Conservation (phyloP, 805 yeast genomes). For the Saturnispora silvae region DNA sequence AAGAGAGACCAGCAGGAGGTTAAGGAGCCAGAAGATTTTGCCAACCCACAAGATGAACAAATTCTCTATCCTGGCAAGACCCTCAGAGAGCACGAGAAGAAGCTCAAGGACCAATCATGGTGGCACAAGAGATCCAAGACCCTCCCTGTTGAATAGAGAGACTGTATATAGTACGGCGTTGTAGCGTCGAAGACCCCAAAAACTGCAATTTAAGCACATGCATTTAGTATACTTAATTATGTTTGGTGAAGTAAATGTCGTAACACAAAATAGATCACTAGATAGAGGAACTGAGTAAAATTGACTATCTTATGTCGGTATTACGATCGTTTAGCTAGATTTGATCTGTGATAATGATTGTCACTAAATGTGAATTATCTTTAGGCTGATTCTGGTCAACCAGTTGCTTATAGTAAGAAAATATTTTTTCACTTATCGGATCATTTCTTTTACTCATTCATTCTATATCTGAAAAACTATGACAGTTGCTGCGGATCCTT, state of each 20-base stretch:
- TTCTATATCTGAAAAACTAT: slow-evolving; percentile 1
- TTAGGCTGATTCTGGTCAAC: too few species aligned
- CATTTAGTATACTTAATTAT: too few species aligned
- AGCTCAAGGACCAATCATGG: slow-evolving; percentile 45
- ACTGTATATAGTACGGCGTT: slow-evolving; percentile 6
- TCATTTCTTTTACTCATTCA: neutral
- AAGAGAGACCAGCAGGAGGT: slow-evolving; percentile 23
- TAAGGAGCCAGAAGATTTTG: slow-evolving; percentile 31
- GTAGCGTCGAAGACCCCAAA: too few species aligned
- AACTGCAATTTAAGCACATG: too few species aligned
- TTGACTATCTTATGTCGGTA: too few species aligned
- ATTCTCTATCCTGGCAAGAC: slow-evolving; percentile 68
- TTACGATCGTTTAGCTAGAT: too few species aligned
- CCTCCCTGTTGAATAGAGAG: slow-evolving; percentile 36
- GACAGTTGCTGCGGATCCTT: slow-evolving; percentile 2
- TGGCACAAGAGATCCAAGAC: slow-evolving; percentile 44
- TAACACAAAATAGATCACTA: too few species aligned
- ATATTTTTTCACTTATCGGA: neutral
- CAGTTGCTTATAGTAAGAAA: too few species aligned
- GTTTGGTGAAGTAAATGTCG: too few species aligned
- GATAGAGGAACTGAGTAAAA: too few species aligned
- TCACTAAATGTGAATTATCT: too few species aligned
- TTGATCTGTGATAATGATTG: too few species aligned
- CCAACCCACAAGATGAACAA: slow-evolving; percentile 48
- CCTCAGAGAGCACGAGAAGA: slow-evolving; percentile 33